Evolutionary conservation across 345 rosid genomes (phyloP), one percentile per base, ranked within the genome.

Genomic region (Boechera retrofracta): DNA sequence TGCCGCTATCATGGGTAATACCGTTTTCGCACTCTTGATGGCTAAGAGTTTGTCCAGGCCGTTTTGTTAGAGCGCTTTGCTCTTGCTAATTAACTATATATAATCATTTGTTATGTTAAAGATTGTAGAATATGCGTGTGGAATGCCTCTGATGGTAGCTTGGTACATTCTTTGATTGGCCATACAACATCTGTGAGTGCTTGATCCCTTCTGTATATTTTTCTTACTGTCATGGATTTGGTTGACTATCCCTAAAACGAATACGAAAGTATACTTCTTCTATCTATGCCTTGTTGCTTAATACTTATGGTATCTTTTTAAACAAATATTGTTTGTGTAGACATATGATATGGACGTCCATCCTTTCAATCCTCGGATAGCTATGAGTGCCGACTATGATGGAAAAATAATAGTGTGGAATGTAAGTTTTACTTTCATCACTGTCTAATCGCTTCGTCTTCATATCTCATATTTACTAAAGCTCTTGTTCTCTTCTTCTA

Each of bases 361-460:
- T 79, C 99, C 99, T 80, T 91, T 93, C 85, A 93, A 96, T 80
- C 98, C 97, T 9, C 88, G 98, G 79, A 89, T 96, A 56, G 99
- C 99, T 61, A 96, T 96, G 99, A 96, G 98, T 82, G 98, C 98
- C 72, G 99, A 98, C 77, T 96, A 96, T 82, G 99, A 96, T 77
- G 99, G 98, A 68, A 87, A 82, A 84, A 89, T 92, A 21, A 96
- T 96, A 64, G 87, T 96, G 67, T 96, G 99, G 99, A 98, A 96
- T 86, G 99, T 96, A 83, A 87, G 99, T 89, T 79, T 74, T 76
- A 13, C 75, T 61, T 28, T 21, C 41, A 54, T 58, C 44, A 16
- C 35, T 62, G 41, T 53, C 71, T 53, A 71, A 59, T 24, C 61
- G 54, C 64, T 54, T 80, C 64, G 51, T 81, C 32, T 2, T 44